Conservation (phyloP, 495 filamentous ascomycete species). For the Articulospora tetracladia region DNA sequence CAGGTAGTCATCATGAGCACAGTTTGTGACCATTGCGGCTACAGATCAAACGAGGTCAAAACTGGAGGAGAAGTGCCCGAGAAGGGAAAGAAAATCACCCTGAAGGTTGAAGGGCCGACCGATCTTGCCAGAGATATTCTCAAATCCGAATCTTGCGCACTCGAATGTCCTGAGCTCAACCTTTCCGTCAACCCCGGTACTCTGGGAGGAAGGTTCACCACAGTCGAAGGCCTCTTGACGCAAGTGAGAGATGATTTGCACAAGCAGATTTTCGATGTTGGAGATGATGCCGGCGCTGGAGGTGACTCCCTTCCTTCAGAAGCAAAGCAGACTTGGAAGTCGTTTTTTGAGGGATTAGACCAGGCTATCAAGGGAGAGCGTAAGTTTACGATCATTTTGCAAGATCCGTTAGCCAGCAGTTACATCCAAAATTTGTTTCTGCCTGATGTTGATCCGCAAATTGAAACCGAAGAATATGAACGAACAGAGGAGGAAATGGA, state of each 20-base stretch:
- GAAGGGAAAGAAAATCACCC: conserved; percentile 77
- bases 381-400: conserved; percentile 80
- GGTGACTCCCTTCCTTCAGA: conserved; percentile 69
- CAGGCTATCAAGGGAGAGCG: conserved; percentile 75
- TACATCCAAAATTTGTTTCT: conserved; percentile 88
- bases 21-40: conserved; percentile 85
- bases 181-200: conserved; percentile 86
- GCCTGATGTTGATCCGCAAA: conserved; percentile 71
- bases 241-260: conserved; percentile 87
- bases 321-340: conserved; percentile 67
- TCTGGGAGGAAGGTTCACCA: conserved; percentile 94
- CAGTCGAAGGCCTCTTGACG: conserved; percentile 89
- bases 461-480: conserved; percentile 79
- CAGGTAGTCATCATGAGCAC: conserved; percentile 90
- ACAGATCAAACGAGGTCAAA: conserved; percentile 92
- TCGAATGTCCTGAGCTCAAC: conserved; percentile 80
- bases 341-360: conserved; percentile 74
- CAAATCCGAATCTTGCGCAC: conserved; percentile 87
- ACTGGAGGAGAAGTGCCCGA: conserved; percentile 90
- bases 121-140: conserved; percentile 92
- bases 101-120: conserved; percentile 65
- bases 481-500: conserved; percentile 89
- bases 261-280: conserved; percentile 77
- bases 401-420: conserved; percentile 84
- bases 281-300: conserved; percentile 36